Conservation (phyloP, 208 protist genomes). For the Crithidia expoeki region DNA sequence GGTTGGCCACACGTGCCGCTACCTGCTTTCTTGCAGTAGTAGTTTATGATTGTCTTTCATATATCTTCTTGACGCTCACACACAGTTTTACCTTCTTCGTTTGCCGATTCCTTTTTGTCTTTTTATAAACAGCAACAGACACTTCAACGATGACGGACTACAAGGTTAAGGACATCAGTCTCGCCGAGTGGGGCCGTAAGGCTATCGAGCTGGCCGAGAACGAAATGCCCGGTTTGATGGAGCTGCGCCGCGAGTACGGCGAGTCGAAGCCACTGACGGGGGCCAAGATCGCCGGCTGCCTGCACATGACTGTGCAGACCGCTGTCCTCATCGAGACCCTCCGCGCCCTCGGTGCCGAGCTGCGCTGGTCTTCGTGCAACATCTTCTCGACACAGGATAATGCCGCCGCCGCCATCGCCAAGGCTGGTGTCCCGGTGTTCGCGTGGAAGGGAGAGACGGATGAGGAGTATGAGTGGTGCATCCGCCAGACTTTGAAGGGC, state of each 20-base stretch:
- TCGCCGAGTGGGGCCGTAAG: slow-evolving; percentile 98
- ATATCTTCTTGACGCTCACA: slow-evolving; percentile 20
- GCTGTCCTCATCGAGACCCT: slow-evolving; percentile 99
- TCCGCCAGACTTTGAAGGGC: slow-evolving; percentile 92
- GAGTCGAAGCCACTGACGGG: slow-evolving; percentile 95
- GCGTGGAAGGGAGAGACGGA: slow-evolving; percentile 99
- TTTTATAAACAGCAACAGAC: slow-evolving; percentile 8
- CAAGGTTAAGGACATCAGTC: slow-evolving; percentile 97
- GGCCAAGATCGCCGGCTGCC: slow-evolving; percentile 97
- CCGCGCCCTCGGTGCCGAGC: slow-evolving; percentile 96
- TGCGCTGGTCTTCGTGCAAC: slow-evolving; percentile 98
- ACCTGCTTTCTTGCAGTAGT: not conserved
- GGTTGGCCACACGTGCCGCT: too few relatives aligned
- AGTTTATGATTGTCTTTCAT: slow-evolving; percentile 7
- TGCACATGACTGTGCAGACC: slow-evolving; percentile 99
- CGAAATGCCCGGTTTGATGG: slow-evolving; percentile 99
- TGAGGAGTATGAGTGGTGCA: slow-evolving; percentile 99
- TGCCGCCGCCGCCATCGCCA: slow-evolving; percentile 87
- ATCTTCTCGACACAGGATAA: slow-evolving; percentile 99
- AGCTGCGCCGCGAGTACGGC: slow-evolving; percentile 92
- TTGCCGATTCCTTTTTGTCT: not conserved
- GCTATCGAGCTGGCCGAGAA: slow-evolving; percentile 98
- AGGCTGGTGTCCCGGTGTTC: slow-evolving; percentile 96
- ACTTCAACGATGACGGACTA: slow-evolving; percentile 84
- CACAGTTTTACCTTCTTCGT: not conserved